Conservation (phyloP, 805 yeast genomes). For the Kuraishia cidri region DNA sequence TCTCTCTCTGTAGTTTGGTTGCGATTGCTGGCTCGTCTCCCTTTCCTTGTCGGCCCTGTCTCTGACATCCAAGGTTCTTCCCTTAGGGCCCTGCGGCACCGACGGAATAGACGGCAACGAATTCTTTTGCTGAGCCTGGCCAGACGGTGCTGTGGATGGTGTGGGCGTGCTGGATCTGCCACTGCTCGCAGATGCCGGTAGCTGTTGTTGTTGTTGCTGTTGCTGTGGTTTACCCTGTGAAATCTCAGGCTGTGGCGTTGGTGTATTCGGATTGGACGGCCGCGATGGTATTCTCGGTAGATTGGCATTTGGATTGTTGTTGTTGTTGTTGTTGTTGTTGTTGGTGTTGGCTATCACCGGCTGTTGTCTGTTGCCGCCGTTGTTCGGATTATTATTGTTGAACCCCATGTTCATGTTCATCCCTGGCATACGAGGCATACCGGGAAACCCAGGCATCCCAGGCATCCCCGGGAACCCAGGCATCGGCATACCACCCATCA, state of each 20-base stretch:
- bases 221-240: too few relatives aligned
- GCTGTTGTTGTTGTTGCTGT: too few relatives aligned
- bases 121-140: too few relatives aligned
- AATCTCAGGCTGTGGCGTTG: too few relatives aligned
- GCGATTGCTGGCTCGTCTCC: neutral
- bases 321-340: conserved; percentile 4
- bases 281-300: too few relatives aligned
- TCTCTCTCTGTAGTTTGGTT: conserved; percentile 1
- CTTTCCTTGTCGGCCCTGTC: conserved; percentile 3
- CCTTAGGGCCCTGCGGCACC: conserved; percentile 4
- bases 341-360: too few relatives aligned
- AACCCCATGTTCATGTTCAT: neutral
- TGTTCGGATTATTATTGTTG: conserved; percentile 4
- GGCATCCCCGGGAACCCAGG: conserved; percentile 14
- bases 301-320: too few relatives aligned
- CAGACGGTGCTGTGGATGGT: too few relatives aligned
- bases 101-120: conserved; percentile 4
- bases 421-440: conserved; percentile 1
- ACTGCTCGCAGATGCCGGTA: conserved; percentile 1
- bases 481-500: conserved; percentile 20
- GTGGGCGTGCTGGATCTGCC: too few relatives aligned
- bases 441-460: conserved; percentile 6
- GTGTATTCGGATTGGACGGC: too few relatives aligned
- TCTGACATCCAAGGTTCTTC: conserved; percentile 2
- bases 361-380: too few relatives aligned